Evolutionary conservation across 2,329 filamentous ascomycete genomes (phyloP).

Genomic region (Parascedosporium putredinis): DNA sequence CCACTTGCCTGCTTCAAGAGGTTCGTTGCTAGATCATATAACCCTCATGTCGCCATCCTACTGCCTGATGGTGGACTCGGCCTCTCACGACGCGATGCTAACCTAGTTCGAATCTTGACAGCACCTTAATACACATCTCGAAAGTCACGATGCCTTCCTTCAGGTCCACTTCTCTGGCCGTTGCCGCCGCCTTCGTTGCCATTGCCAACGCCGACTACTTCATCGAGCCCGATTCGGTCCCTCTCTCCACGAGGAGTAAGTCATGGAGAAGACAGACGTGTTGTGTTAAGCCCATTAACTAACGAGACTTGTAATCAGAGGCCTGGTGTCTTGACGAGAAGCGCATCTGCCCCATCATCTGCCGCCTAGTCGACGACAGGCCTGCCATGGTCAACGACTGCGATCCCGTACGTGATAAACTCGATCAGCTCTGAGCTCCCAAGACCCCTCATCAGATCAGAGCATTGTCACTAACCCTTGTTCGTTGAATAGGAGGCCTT

Average conservation of each 20-base stretch:
- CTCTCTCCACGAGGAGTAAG: slow-evolving; percentile 41
- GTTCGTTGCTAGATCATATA: too few relatives aligned
- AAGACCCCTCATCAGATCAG: not conserved
- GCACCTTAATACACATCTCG: not conserved
- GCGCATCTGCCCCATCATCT: slow-evolving; percentile 61
- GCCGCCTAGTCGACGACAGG: slow-evolving; percentile 46
- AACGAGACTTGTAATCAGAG: slow-evolving; percentile 24
- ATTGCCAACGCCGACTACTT: slow-evolving; percentile 44
- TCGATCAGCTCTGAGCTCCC: too few relatives aligned
- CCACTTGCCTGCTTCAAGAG: too few relatives aligned
- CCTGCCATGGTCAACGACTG: slow-evolving; percentile 53
- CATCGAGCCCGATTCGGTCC: slow-evolving; percentile 54
- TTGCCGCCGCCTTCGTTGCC: slow-evolving; percentile 41
- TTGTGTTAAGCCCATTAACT: not conserved
- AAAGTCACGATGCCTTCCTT: slow-evolving; percentile 39
- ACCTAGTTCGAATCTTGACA: not conserved
- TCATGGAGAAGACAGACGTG: slow-evolving; percentile 6
- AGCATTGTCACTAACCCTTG: not conserved
- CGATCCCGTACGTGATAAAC: slow-evolving; percentile 46
- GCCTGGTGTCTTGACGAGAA: slow-evolving; percentile 56
- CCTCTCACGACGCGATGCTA: not conserved
- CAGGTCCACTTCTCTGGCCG: slow-evolving; percentile 41
- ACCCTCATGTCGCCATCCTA: too few relatives aligned
- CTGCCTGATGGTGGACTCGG: too few relatives aligned
- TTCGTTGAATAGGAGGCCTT: slow-evolving; percentile 46